phyloP scores from a whole-genome alignment of 164 flowering plant species.

The Protea cynaroides region DNA sequence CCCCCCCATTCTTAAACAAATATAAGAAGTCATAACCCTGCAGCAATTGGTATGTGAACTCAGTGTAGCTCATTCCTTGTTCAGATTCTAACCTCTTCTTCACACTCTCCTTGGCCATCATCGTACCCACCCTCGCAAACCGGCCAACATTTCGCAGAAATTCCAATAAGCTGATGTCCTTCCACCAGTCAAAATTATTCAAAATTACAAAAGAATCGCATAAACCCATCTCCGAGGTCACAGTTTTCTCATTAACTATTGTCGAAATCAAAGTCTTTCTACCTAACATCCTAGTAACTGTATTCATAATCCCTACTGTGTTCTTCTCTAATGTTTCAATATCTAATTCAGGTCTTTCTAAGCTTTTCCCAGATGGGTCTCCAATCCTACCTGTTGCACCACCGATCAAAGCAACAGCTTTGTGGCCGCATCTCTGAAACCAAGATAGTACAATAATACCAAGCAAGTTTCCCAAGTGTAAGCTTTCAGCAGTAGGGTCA shows the following conservation, averaged over 20 bases:
- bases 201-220: constrained; percentile 26
- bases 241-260: background rate
- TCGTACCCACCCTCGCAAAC: constrained; percentile 61
- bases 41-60: constrained; percentile 68
- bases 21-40: constrained; percentile 35
- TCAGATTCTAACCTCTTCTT: constrained; percentile 32
- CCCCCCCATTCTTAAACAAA: constrained; percentile 39
- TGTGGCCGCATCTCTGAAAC: constrained; percentile 70
- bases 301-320: constrained; percentile 34
- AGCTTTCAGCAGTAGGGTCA: constrained; percentile 79
- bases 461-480: constrained; percentile 75
- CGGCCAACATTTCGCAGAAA: constrained; percentile 56
- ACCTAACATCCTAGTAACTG: constrained; percentile 31
- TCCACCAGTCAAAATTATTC: constrained; percentile 90
- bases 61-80: constrained; percentile 27
- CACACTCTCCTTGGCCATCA: constrained; percentile 27
- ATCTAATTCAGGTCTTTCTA: constrained; percentile 70
- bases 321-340: constrained; percentile 40
- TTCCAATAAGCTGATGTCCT: constrained; percentile 53
- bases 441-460: constrained; percentile 79
- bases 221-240: background rate
- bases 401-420: constrained; percentile 57
- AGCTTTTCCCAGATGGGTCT: constrained; percentile 78
- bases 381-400: constrained; percentile 86
- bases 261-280: background rate